Evolutionary conservation across 768 basidiomycete species (phyloP).

Genomic region (Serendipita vermifera): DNA sequence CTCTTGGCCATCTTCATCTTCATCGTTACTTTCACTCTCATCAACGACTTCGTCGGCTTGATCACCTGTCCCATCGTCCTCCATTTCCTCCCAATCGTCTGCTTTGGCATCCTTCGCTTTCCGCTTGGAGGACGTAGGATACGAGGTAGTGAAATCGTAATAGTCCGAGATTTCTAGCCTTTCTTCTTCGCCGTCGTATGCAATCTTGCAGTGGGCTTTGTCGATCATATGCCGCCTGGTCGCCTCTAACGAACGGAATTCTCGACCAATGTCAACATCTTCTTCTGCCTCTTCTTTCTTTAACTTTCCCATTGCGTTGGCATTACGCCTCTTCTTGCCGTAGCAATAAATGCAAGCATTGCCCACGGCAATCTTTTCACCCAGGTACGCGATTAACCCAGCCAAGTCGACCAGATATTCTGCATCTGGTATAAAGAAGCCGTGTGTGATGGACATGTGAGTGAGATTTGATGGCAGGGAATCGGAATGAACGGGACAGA

Average conservation of each 20-base stretch:
- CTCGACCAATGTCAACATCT: slow-evolving; percentile 36
- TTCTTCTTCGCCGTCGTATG: slow-evolving; percentile 70
- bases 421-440: slow-evolving; percentile 92
- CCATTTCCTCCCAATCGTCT: slow-evolving; percentile 20
- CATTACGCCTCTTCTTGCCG: slow-evolving; percentile 28
- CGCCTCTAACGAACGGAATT: slow-evolving; percentile 74
- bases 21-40: slow-evolving; percentile 26
- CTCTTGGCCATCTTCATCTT: slow-evolving; percentile 25
- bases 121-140: slow-evolving; percentile 38
- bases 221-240: slow-evolving; percentile 92
- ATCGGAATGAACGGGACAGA: slow-evolving; percentile 48
- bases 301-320: neutral
- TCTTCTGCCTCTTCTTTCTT: slow-evolving; percentile 2
- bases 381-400: slow-evolving; percentile 75
- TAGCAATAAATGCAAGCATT: slow-evolving; percentile 91
- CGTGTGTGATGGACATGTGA: slow-evolving; percentile 82
- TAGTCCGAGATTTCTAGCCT: slow-evolving; percentile 80
- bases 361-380: slow-evolving; percentile 85
- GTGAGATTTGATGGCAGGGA: slow-evolving; percentile 53
- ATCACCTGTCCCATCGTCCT: slow-evolving; percentile 22
- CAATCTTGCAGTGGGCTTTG: slow-evolving; percentile 93
- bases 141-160: slow-evolving; percentile 81
- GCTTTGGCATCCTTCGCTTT: slow-evolving; percentile 19
- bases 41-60: slow-evolving; percentile 18
- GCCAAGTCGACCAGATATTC: slow-evolving; percentile 75